A percentile compares a stretch with the other conserved stretches of the same genome.
Conservation (phyloP, 2,329 filamentous ascomycete species). For the Thelonectria blattea region DNA sequence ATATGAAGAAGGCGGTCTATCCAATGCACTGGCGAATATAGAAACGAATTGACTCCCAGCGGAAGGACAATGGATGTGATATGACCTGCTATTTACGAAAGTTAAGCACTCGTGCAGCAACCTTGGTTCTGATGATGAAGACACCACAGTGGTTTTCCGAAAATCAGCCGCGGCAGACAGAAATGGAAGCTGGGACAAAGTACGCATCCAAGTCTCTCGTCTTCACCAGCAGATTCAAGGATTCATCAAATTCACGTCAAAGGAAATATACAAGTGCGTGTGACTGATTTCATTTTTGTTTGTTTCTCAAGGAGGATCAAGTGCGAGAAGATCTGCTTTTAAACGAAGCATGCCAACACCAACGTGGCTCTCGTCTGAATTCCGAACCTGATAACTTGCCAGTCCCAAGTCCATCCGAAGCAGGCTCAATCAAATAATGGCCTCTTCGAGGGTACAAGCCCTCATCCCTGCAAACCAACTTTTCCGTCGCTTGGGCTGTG, state of each 20-base stretch:
- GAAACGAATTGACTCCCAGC: not conserved
- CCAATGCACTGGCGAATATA: too few relatives aligned
- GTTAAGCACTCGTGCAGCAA: not conserved
- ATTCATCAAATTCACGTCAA: not conserved
- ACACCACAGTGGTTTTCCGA: slow-evolving; percentile 8
- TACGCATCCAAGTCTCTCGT: too few relatives aligned
- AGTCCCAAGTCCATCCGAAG: slow-evolving; percentile 12
- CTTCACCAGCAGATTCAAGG: too few relatives aligned
- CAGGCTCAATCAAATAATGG: slow-evolving; percentile 10
- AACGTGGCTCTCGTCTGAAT: slow-evolving; percentile 13
- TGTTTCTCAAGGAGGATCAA: slow-evolving; percentile 21
- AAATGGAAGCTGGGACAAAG: not conserved
- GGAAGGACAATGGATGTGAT: slow-evolving; percentile 47
- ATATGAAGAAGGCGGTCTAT: not conserved
- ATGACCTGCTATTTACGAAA: not conserved
- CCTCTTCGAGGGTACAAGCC: slow-evolving; percentile 11
- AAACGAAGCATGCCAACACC: slow-evolving; percentile 10
- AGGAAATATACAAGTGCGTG: not conserved
- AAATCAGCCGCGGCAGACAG: slow-evolving; percentile 14
- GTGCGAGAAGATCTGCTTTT: slow-evolving; percentile 14
- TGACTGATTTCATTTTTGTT: slow-evolving; percentile 27
- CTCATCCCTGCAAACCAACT: slow-evolving; percentile 14
- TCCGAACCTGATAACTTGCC: slow-evolving; percentile 12
- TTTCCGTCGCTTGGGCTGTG: slow-evolving; percentile 12
- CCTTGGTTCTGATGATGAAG: not conserved